Conservation (phyloP, 1,284 basidiomycete genomes). For the Thecaphora thlaspeos region DNA sequence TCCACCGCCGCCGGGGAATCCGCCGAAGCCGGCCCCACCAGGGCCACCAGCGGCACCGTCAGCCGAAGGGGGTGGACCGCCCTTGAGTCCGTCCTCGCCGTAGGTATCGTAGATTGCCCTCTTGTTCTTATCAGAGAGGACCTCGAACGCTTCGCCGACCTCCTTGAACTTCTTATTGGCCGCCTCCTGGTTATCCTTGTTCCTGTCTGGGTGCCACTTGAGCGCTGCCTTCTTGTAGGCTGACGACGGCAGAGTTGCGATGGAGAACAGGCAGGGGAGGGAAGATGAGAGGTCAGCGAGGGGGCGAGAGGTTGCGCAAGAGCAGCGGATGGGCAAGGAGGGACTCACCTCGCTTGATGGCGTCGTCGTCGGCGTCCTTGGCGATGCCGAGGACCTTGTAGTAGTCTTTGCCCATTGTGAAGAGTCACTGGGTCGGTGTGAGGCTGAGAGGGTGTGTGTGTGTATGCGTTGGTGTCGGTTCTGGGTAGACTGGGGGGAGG, state of each 20-base stretch:
- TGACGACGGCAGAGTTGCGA: not conserved
- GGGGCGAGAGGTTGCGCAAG: not conserved
- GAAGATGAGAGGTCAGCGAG: not conserved
- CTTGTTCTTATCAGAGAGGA: slow-evolving; percentile 89
- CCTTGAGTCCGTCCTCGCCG: slow-evolving; percentile 91
- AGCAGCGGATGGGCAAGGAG: not conserved
- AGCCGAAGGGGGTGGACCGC: slow-evolving; percentile 52
- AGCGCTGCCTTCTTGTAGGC: slow-evolving; percentile 63
- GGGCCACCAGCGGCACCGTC: slow-evolving; percentile 53
- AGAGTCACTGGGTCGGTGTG: too few relatives aligned
- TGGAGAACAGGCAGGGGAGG: not conserved
- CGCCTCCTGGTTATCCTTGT: slow-evolving; percentile 70
- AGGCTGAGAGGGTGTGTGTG: too few relatives aligned
- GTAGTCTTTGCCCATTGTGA: slow-evolving; percentile 55
- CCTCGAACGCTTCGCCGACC: slow-evolving; percentile 95
- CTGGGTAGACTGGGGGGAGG: too few relatives aligned
- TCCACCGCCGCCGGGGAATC: slow-evolving; percentile 33
- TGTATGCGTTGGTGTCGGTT: too few relatives aligned
- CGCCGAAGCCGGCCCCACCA: slow-evolving; percentile 27
- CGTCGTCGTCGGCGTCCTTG: slow-evolving; percentile 52
- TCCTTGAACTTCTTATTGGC: slow-evolving; percentile 91
- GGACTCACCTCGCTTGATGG: slow-evolving; percentile 48
- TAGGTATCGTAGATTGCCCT: slow-evolving; percentile 90
- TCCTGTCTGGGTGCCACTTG: slow-evolving; percentile 90
- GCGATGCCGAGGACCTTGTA: slow-evolving; percentile 55